Evolutionary conservation across 768 basidiomycete species (phyloP), one percentile per base, ranked within the genome.

Genomic region (Termitomyces sp.): DNA sequence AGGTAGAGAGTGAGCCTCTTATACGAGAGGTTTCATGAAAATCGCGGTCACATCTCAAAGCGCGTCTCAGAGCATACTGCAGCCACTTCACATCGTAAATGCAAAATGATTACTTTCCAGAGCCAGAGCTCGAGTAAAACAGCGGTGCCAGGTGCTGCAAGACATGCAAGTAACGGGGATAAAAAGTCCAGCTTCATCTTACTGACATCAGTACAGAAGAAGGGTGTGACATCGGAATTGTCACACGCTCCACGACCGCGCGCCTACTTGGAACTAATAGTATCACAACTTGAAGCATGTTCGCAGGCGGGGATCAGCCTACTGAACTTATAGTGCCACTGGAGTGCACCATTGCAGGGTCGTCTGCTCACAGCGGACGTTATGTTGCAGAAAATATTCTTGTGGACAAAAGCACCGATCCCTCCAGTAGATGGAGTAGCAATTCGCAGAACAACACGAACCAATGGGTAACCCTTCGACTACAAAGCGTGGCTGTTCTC

Each of bases 391-490:
- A 88, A 59, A 86, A 90, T 60, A 87, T 92, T 55, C 69, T 86
- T 26, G 72, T 81, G 20, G 84, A 90, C 68, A 76, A 75, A 20
- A 87, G 87, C 0, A 68, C 70, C 51, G 87, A 90, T 65, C 82
- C 82, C 57, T 73, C 77, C 3, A 90, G 87, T 66, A 73, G 90
- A 73, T 92, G 89, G 90, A 91, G 87, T 51, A 86, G 85, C 6
- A 83, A 83, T 4, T 76, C 81, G 49, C 83, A 85, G 44, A 76
- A 79, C 5, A 81, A 76, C 62, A 70, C 75, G 46, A 81, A 80
- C 56, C 87, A 90, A 65, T 92, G 88, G 88, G 80, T 92, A 18
- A 69, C 87, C 12, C 74, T 92, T 51, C 80, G 81, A 34, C 72
- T 92, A 4, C 82, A 90, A 44, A 72, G 74, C 4, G 69, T 82